Percentiles rank a stretch among this genome's conserved stretches.
phyloP scores from a whole-genome alignment of 768 basidiomycete species.

The Russula emetica region DNA sequence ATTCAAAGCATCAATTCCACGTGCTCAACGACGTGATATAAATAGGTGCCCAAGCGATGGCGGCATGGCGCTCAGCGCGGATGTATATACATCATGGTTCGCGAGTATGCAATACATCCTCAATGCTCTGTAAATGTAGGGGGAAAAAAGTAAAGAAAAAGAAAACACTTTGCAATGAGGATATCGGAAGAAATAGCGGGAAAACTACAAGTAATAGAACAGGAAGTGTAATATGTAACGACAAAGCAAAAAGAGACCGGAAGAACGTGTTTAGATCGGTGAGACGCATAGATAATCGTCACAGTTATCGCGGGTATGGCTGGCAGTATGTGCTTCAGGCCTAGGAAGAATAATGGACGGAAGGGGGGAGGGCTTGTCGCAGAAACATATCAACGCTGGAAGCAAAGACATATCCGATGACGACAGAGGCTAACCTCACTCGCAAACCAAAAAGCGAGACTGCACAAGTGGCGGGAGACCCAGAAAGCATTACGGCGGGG shows the following conservation, averaged over 20 bases:
- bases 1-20: neutral
- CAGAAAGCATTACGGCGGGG: slow-evolving; percentile 1
- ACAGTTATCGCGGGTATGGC: slow-evolving; percentile 13
- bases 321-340: slow-evolving; percentile 1
- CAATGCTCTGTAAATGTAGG: slow-evolving; percentile 22
- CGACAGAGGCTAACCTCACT: slow-evolving; percentile 4
- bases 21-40: slow-evolving; percentile 11
- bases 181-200: slow-evolving; percentile 17
- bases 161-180: slow-evolving; percentile 21
- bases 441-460: slow-evolving; percentile 4
- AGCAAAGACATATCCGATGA: slow-evolving; percentile 15
- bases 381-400: slow-evolving; percentile 17
- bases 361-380: slow-evolving; percentile 13
- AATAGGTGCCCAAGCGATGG: slow-evolving; percentile 15
- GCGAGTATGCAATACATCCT: slow-evolving; percentile 27
- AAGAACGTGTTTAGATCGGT: slow-evolving; percentile 22
- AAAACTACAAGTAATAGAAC: slow-evolving; percentile 28
- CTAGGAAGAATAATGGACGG: neutral
- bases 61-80: slow-evolving; percentile 19
- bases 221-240: slow-evolving; percentile 23
- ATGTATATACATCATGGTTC: slow-evolving; percentile 20
- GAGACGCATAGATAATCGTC: slow-evolving; percentile 21
- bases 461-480: slow-evolving; percentile 2
- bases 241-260: slow-evolving; percentile 22
- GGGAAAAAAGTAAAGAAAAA: slow-evolving; percentile 7